phyloP scores from a whole-genome alignment of 2,329 filamentous ascomycete genomes.

The Sarocladium oryzae region DNA sequence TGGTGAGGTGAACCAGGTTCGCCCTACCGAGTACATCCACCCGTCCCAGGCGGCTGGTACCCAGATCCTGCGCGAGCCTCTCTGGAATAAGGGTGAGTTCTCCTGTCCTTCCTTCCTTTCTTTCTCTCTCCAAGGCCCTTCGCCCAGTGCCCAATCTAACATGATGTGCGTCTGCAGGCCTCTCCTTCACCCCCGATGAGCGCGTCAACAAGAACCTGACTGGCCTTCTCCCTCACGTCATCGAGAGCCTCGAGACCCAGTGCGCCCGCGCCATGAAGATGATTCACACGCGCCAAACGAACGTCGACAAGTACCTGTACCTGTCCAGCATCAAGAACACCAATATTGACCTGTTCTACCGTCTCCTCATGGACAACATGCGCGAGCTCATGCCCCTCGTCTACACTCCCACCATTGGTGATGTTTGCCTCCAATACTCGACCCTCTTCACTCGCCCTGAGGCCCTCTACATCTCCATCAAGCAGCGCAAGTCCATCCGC shows the following conservation, averaged over 20 bases:
- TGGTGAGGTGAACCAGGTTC: constrained; percentile 47
- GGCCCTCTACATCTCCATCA: constrained; percentile 92
- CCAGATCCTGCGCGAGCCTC: constrained; percentile 54
- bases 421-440: constrained; percentile 94
- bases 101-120: constrained; percentile 11
- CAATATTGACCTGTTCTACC: constrained; percentile 78
- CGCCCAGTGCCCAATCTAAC: constrained; percentile 9
- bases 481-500: constrained; percentile 84
- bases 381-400: constrained; percentile 77
- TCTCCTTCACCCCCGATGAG: constrained; percentile 59
- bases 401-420: constrained; percentile 87
- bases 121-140: not conserved
- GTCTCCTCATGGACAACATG: constrained; percentile 69
- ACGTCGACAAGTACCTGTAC: constrained; percentile 79
- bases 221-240: constrained; percentile 58
- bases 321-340: constrained; percentile 67
- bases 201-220: constrained; percentile 59
- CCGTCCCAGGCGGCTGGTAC: constrained; percentile 49
- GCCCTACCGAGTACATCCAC: constrained; percentile 46
- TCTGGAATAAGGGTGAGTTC: constrained; percentile 58
- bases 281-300: constrained; percentile 61
- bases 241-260: constrained; percentile 54
- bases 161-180: constrained; percentile 35
- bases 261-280: constrained; percentile 65
- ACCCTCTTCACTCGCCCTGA: constrained; percentile 93